A percentile compares a stretch with the other conserved stretches of the same genome.
These are phyloP conservation scores for Mucor piriformis DNA, from an alignment of 371 early-diverging fungal genomes.

Conservation along the genomic window DNA sequence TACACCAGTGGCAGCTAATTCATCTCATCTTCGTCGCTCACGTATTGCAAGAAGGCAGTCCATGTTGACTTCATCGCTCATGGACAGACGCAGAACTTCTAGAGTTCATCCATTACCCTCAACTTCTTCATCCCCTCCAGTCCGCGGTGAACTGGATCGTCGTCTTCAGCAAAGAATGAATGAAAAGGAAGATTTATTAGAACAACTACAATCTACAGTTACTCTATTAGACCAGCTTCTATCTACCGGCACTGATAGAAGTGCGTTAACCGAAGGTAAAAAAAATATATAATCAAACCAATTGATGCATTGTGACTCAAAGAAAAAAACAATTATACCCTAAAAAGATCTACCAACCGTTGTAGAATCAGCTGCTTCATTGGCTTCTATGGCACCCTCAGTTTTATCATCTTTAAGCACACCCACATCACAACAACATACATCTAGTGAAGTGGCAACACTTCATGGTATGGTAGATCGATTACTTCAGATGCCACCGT, in stretches of 20 bases:
- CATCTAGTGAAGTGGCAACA: slow-evolving; percentile 9
- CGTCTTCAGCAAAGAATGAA: slow-evolving; percentile 31
- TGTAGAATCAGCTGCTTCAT: slow-evolving; percentile 26
- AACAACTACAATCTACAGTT: slow-evolving; percentile 38
- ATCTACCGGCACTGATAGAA: slow-evolving; percentile 32
- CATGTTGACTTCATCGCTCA: slow-evolving; percentile 17
- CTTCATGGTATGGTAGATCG: slow-evolving; percentile 30
- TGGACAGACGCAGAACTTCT: slow-evolving; percentile 19
- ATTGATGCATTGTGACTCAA: not conserved
- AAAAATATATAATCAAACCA: not conserved
- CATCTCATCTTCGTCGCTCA: not conserved
- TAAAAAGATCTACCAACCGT: slow-evolving; percentile 32
- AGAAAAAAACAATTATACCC: not conserved
- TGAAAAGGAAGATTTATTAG: slow-evolving; percentile 40
- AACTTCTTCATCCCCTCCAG: slow-evolving; percentile 9
- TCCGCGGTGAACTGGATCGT: slow-evolving; percentile 29
- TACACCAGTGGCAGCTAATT: not conserved
- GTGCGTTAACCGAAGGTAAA: slow-evolving; percentile 35
- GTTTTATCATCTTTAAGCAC: slow-evolving; percentile 2
- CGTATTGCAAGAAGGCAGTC: slow-evolving; percentile 20
- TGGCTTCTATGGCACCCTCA: slow-evolving; percentile 21
- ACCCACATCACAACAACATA: slow-evolving; percentile 2
- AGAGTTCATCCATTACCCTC: slow-evolving; percentile 1
- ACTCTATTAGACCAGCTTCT: slow-evolving; percentile 41
- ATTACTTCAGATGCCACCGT: slow-evolving; percentile 37